Conservation (phyloP, 1,284 basidiomycete genomes). For the Apiotrichum mycotoxinovorans region DNA sequence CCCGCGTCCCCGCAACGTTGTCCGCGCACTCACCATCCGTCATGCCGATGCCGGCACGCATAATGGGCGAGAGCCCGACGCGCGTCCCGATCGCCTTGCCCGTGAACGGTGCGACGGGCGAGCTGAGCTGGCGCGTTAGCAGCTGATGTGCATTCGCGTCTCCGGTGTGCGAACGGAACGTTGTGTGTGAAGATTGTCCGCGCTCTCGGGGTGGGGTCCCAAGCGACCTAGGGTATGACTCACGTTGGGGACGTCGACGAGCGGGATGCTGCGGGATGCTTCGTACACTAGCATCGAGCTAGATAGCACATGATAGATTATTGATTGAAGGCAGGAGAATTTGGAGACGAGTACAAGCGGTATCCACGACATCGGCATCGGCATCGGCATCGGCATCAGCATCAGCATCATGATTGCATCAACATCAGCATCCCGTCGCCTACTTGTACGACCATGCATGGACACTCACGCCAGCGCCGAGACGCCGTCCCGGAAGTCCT, state of each 20-base stretch:
- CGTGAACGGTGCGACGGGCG: constrained; percentile 49
- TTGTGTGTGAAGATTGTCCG: too few relatives aligned
- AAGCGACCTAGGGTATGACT: too few relatives aligned
- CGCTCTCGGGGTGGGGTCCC: too few relatives aligned
- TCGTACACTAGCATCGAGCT: constrained; percentile 44
- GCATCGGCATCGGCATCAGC: not conserved
- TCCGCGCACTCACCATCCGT: constrained; percentile 62
- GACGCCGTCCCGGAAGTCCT: constrained; percentile 44
- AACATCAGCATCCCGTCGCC: not conserved
- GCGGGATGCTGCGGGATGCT: constrained; percentile 30
- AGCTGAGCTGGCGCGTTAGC: constrained; percentile 33
- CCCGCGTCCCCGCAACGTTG: too few relatives aligned
- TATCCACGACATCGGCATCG: not conserved
- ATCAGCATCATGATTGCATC: not conserved
- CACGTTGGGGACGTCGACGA: constrained; percentile 38
- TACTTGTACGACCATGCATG: not conserved
- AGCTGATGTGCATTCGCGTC: not conserved
- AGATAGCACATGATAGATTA: not conserved
- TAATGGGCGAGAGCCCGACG: constrained; percentile 82
- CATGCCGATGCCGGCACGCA: constrained; percentile 93
- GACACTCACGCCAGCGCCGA: constrained; percentile 33
- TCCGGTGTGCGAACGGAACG: too few relatives aligned
- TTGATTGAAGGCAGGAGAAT: too few relatives aligned
- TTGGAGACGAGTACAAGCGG: too few relatives aligned
- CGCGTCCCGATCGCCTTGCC: constrained; percentile 54